Evolutionary conservation across 225 moss, liverwort and hornwort genomes (phyloP), one percentile per base, ranked within the genome.

Genomic region (Pleurozium schreberi): DNA sequence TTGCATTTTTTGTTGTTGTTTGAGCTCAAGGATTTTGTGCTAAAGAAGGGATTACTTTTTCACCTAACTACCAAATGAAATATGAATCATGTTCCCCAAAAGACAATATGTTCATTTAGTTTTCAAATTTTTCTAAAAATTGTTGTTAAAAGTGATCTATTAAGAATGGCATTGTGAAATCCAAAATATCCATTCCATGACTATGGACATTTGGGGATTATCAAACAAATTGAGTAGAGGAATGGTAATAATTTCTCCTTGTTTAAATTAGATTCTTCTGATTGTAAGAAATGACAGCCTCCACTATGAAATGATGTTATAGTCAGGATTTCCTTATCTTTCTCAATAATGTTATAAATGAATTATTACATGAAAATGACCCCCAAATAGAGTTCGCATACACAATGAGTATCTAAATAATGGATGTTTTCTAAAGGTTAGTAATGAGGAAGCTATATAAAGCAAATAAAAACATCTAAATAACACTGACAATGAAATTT

Each of bases 1-100:
- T 12, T 0, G 5, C 9, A 14, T 45, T 5, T 47, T 47, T 6
- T 25, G 10, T 18, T 25, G 10, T 18, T 19, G 8, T 70, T 70
- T 3, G 11, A 49, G 7, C 1, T 74, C 0, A 0, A 31, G 2
- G 4, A 11, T 31, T 30, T 31, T 1, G 2, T 19, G 3, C 4
- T 3, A 33, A 19, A 0, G 49, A 49, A 1, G 33, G 34, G 1
- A 50, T 75, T 8, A 20, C 0, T 47, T 75, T 49, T 75, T 33
- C 8, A 22, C 9, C 8, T 22, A 23, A 36, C 9, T 1, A 77
- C 23, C 12, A 36, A 9, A 53, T 23, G 42, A 33, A 49, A 49
- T 49, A 20, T 31, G 7, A 47, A 49, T 12, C 19, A 33, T 33
- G 34, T 20, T 34, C 2, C 2, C 2, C 1, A 0, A 17, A 45